Conservation (phyloP, 208 protist species). For the Crithidia expoeki region DNA sequence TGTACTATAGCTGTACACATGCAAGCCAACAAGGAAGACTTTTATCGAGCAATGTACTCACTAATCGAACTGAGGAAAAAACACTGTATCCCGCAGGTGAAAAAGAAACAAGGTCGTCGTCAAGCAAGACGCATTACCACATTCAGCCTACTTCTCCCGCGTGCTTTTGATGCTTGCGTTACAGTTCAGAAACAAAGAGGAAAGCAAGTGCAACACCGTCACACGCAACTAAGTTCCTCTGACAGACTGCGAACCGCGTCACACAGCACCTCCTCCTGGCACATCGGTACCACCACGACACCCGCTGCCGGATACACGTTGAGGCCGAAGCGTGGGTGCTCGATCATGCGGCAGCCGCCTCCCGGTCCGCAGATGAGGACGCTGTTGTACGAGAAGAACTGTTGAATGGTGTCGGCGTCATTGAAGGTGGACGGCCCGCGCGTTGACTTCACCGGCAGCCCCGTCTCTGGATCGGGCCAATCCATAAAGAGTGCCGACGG, state of each 20-base stretch:
- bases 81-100: no score
- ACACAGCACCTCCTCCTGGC: constrained; percentile 20
- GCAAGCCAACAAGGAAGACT: not conserved
- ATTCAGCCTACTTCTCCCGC: no score
- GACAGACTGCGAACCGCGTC: constrained; percentile 22
- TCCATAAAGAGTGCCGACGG: constrained; percentile 38
- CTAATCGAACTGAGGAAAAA: not conserved
- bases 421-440: constrained; percentile 39
- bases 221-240: not conserved
- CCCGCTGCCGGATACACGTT: constrained; percentile 51
- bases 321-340: constrained; percentile 48
- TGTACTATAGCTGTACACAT: not conserved
- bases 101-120: no score
- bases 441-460: constrained; percentile 38
- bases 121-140: no score
- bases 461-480: constrained; percentile 58
- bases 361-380: constrained; percentile 44
- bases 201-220: not conserved
- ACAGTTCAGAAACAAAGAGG: no score
- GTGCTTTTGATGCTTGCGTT: no score
- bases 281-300: constrained; percentile 29
- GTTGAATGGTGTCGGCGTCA: constrained; percentile 49
- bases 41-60: not conserved
- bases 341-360: constrained; percentile 59
- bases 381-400: constrained; percentile 49